A percentile compares a stretch with the other conserved stretches of the same genome.
These are phyloP conservation scores for Cyamopsis tetragonoloba DNA, from an alignment of 306 rosid species.

Conservation along the genomic window DNA sequence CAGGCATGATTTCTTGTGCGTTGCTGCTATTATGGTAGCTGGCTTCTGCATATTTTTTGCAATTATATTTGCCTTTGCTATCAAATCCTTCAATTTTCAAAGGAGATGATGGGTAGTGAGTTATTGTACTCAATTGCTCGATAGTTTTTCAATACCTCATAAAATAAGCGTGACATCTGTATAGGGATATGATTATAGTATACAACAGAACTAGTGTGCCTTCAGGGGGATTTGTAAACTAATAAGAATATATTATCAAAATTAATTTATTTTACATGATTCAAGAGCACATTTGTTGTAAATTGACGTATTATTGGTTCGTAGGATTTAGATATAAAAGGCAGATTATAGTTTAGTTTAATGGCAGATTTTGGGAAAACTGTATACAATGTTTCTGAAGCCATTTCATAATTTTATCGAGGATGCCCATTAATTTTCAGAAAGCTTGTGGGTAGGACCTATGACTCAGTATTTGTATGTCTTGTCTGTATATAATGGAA, in stretches of 20 bases:
- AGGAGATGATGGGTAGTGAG: constrained; percentile 58
- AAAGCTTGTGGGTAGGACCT: not conserved
- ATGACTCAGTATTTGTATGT: too few species aligned
- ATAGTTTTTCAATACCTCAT: constrained; percentile 26
- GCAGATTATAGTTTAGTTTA: not conserved
- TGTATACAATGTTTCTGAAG: not conserved
- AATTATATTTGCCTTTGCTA: constrained; percentile 76
- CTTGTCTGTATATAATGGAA: not conserved
- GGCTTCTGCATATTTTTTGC: constrained; percentile 89
- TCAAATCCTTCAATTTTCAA: constrained; percentile 98
- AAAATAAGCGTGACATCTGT: constrained; percentile 36
- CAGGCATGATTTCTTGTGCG: constrained; percentile 69
- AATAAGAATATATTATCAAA: constrained; percentile 23
- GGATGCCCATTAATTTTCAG: not conserved
- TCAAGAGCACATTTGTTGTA: constrained; percentile 21
- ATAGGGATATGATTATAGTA: constrained; percentile 42
- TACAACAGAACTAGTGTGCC: constrained; percentile 20
- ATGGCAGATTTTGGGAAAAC: not conserved
- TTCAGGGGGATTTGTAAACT: constrained; percentile 33
- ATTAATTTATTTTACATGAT: constrained; percentile 12
- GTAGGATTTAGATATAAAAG: not conserved
- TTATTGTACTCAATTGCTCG: not conserved
- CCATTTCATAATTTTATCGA: not conserved
- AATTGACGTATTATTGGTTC: constrained; percentile 19
- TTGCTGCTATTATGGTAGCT: constrained; percentile 70